These are phyloP conservation scores for Colletotrichum sublineola DNA, from an alignment of 2,329 filamentous ascomycete species.

Conservation along the genomic window DNA sequence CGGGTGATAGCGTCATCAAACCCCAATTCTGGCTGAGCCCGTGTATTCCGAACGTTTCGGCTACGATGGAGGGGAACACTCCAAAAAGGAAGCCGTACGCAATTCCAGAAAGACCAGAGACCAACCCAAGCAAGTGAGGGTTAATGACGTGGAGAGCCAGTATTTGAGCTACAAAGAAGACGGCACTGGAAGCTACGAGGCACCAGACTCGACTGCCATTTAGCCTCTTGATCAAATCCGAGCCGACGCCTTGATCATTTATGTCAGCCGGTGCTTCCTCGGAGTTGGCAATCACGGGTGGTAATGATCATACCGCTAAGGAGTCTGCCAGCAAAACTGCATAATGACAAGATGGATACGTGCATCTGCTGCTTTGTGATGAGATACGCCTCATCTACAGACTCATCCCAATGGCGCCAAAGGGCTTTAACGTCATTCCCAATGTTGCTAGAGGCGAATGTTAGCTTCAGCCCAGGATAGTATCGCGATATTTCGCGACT, in stretches of 20 bases:
- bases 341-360: constrained; percentile 92
- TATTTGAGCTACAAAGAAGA: constrained; percentile 86
- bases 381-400: constrained; percentile 79
- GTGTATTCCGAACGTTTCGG: constrained; percentile 90
- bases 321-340: constrained; percentile 86
- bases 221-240: constrained; percentile 86
- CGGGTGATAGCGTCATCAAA: constrained; percentile 90
- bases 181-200: constrained; percentile 78
- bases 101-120: constrained; percentile 87
- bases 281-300: background rate
- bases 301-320: constrained; percentile 71
- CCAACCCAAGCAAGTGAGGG: constrained; percentile 80
- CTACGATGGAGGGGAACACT: constrained; percentile 89
- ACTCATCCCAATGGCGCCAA: constrained; percentile 87
- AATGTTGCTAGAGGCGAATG: constrained; percentile 78
- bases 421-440: constrained; percentile 90
- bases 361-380: constrained; percentile 88
- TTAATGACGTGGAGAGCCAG: constrained; percentile 81
- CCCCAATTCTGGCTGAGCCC: constrained; percentile 97
- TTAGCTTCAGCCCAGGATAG: constrained; percentile 45
- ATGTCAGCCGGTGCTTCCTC: constrained; percentile 9
- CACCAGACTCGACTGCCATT: constrained; percentile 92
- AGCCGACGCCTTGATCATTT: constrained; percentile 77
- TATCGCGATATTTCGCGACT: constrained; percentile 51
- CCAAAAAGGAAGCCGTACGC: constrained; percentile 96